These are phyloP conservation scores for Capsella rubella DNA, from an alignment of 441 rosid species.

Conservation along the genomic window DNA sequence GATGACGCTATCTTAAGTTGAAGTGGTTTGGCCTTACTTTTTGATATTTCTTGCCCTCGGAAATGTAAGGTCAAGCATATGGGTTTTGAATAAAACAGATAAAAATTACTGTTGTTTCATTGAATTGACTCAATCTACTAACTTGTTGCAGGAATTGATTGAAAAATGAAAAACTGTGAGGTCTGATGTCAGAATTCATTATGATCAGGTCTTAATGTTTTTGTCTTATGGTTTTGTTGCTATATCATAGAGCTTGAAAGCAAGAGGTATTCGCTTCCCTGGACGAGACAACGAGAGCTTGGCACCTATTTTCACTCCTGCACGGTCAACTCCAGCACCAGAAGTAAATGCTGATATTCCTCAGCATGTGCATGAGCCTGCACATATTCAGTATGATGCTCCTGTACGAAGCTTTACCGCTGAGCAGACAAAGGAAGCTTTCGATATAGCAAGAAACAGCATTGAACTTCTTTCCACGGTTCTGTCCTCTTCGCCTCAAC, in stretches of 20 bases:
- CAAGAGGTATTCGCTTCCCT: constrained; percentile 93
- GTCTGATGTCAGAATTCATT: constrained; percentile 16
- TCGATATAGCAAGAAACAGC: constrained; percentile 91
- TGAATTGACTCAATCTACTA: constrained; percentile 9
- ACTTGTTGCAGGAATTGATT: constrained; percentile 18
- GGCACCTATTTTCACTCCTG: constrained; percentile 94
- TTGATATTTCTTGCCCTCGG: constrained; percentile 8
- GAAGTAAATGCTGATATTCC: constrained; percentile 62
- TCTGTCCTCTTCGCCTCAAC: constrained; percentile 83
- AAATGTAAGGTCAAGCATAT: neutral
- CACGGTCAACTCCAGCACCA: constrained; percentile 73
- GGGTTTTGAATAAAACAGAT: neutral
- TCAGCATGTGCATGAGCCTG: constrained; percentile 50
- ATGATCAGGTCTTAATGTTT: constrained; percentile 30
- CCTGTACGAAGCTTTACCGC: constrained; percentile 67
- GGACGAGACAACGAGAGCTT: constrained; percentile 95
- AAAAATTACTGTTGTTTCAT: constrained; percentile 5
- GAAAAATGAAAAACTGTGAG: neutral
- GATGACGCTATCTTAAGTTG: neutral
- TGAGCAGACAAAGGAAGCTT: constrained; percentile 91
- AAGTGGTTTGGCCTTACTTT: too few species aligned
- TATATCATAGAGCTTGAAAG: constrained; percentile 67
- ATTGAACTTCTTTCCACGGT: constrained; percentile 90
- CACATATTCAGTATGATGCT: constrained; percentile 53
- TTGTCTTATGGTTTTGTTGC: constrained; percentile 16